Evolutionary conservation across 73 alveolate genomes (phyloP).

Genomic region (Tetrahymena thermophila): DNA sequence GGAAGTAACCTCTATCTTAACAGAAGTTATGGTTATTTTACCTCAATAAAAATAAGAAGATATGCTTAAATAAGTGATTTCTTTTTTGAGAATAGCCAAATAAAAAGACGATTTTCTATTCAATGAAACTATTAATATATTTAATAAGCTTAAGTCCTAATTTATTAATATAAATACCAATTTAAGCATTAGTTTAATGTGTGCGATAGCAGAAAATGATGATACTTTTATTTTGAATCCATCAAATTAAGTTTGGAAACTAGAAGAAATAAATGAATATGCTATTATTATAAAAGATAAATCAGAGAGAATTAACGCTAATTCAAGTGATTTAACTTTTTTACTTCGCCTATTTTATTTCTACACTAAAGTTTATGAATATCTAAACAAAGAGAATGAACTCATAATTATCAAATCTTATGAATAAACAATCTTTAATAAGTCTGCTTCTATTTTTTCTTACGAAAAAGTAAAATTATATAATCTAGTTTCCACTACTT

Average conservation of each 20-base stretch:
- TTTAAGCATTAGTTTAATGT: not conserved
- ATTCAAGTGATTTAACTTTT: not conserved
- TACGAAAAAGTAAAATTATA: not conserved
- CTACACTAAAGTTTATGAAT: not conserved
- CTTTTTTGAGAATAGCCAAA: not conserved
- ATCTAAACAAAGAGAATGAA: not conserved
- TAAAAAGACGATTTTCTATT: not conserved
- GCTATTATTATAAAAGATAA: not conserved
- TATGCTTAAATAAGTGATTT: not conserved
- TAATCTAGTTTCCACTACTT: not conserved
- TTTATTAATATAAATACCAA: not conserved
- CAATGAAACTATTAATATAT: not conserved
- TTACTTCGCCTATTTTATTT: not conserved
- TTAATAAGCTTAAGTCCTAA: not conserved
- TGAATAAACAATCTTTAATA: not conserved
- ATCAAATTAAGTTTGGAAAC: not conserved
- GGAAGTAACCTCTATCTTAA: not conserved
- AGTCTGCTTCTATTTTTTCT: not conserved
- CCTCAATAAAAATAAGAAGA: not conserved
- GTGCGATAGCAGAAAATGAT: not conserved
- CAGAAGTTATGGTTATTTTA: not conserved
- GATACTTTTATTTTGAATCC: not conserved
- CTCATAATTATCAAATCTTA: not conserved
- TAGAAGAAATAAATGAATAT: not conserved
- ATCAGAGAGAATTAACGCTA: not conserved